phyloP scores from a whole-genome alignment of 306 rosid genomes.

The Vigna nakashimae region DNA sequence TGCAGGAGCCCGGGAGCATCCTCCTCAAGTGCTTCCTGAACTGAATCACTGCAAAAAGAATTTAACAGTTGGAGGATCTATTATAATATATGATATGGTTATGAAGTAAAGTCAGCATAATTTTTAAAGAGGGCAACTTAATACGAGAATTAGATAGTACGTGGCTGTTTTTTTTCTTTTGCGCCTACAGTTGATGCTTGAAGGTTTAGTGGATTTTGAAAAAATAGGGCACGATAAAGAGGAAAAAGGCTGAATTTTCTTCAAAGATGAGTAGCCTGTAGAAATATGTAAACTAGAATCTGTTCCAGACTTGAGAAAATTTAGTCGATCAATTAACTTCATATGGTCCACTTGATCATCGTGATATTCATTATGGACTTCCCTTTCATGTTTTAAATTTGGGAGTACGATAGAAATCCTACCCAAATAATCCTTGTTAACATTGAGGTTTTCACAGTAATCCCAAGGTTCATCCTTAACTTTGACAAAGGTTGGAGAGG shows the following conservation, averaged over 20 bases:
- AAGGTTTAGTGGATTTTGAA: slow-evolving; percentile 55
- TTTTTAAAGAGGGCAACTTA: slow-evolving; percentile 7
- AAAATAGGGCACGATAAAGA: slow-evolving; percentile 33
- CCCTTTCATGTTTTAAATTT: slow-evolving; percentile 62
- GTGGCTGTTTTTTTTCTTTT: slow-evolving; percentile 86
- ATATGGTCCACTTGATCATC: slow-evolving; percentile 64
- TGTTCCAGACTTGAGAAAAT: slow-evolving; percentile 51
- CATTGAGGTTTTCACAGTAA: slow-evolving; percentile 45
- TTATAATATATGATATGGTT: slow-evolving; percentile 38
- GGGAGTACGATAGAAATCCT: slow-evolving; percentile 43
- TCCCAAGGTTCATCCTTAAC: slow-evolving; percentile 76
- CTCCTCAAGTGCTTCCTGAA: slow-evolving; percentile 86
- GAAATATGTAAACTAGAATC: slow-evolving; percentile 46
- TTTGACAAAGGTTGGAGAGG: slow-evolving; percentile 49
- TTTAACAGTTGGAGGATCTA: slow-evolving; percentile 20
- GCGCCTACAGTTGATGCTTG: slow-evolving; percentile 48
- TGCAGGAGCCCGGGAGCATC: slow-evolving; percentile 97
- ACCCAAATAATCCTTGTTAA: slow-evolving; percentile 41
- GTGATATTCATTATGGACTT: slow-evolving; percentile 38
- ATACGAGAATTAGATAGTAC: slow-evolving; percentile 49
- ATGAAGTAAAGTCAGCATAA: slow-evolving; percentile 13
- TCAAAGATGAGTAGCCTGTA: slow-evolving; percentile 40
- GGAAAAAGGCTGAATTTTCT: slow-evolving; percentile 50
- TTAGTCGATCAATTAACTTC: slow-evolving; percentile 65
- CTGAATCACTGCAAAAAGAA: slow-evolving; percentile 72